These are phyloP conservation scores for Hanseniaspora thailandica DNA, from an alignment of 805 yeast species.

Conservation along the genomic window DNA sequence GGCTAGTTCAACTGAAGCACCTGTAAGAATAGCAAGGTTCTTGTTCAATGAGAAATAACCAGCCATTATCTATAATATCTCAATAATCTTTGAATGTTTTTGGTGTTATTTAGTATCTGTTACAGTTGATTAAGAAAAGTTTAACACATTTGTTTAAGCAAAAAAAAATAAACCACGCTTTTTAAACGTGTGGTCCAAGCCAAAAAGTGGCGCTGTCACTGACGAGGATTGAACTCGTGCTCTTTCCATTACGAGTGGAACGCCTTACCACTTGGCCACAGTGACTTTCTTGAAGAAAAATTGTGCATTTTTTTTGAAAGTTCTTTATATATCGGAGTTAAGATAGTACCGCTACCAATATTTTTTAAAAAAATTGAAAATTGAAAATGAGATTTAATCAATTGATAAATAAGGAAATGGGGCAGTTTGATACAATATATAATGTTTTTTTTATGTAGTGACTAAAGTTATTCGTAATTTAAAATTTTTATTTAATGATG, in stretches of 20 bases:
- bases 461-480: not conserved
- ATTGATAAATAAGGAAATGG: too few species aligned
- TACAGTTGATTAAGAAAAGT: too few species aligned
- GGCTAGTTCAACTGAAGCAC: constrained; percentile 40
- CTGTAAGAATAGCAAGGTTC: constrained; percentile 19
- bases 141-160: not conserved
- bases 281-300: constrained; percentile 26
- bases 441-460: too few species aligned
- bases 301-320: not conserved
- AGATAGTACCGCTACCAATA: not conserved
- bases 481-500: too few species aligned
- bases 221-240: constrained; percentile 47
- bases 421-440: too few species aligned
- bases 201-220: constrained; percentile 31
- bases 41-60: constrained; percentile 7
- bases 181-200: too few species aligned
- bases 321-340: not conserved
- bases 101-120: too few species aligned
- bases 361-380: not conserved
- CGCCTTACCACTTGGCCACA: constrained; percentile 41
- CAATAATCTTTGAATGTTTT: too few species aligned
- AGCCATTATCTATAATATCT: not conserved
- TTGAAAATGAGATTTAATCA: not conserved
- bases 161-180: too few species aligned
- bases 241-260: constrained; percentile 27